Conservation (phyloP, 495 filamentous ascomycete species). For the Aspergillus mulundensis region DNA sequence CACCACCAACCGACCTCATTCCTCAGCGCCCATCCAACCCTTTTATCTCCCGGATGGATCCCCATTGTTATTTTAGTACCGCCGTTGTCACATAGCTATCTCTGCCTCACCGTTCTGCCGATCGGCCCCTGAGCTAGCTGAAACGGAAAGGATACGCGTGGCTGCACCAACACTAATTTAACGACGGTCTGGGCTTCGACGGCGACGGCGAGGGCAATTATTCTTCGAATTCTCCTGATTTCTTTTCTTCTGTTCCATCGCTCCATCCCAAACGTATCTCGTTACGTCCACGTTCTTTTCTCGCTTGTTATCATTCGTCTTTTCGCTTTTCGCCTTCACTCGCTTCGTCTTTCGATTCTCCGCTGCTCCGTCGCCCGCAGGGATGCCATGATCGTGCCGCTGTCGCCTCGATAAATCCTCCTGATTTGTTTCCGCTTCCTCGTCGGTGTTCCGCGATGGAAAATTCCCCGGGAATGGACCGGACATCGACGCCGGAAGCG, state of each 20-base stretch:
- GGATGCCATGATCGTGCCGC: conserved; percentile 14
- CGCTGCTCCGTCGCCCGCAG: not conserved
- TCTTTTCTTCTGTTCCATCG: not conserved
- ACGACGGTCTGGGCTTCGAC: conserved; percentile 9
- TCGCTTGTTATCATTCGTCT: not conserved
- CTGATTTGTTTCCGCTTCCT: conserved; percentile 3
- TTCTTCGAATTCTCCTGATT: not conserved
- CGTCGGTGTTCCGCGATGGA: conserved; percentile 35
- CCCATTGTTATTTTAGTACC: not conserved
- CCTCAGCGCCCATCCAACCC: not conserved
- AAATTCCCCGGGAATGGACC: conserved; percentile 33
- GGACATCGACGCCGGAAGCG: conserved; percentile 33
- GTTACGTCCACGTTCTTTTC: not conserved
- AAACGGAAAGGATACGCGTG: conserved; percentile 24
- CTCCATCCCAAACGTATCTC: not conserved
- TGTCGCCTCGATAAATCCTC: conserved; percentile 1
- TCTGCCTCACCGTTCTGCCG: not conserved
- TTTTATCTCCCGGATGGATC: not conserved
- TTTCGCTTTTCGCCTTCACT: not conserved
- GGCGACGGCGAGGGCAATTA: not conserved
- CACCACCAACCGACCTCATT: not conserved
- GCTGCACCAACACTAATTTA: conserved; percentile 16
- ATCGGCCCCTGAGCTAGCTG: conserved; percentile 18
- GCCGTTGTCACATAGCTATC: not conserved
- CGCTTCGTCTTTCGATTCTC: conserved; percentile 1